Evolutionary conservation across 2,329 filamentous ascomycete genomes (phyloP).

Genomic region (Fusarium mangiferae): DNA sequence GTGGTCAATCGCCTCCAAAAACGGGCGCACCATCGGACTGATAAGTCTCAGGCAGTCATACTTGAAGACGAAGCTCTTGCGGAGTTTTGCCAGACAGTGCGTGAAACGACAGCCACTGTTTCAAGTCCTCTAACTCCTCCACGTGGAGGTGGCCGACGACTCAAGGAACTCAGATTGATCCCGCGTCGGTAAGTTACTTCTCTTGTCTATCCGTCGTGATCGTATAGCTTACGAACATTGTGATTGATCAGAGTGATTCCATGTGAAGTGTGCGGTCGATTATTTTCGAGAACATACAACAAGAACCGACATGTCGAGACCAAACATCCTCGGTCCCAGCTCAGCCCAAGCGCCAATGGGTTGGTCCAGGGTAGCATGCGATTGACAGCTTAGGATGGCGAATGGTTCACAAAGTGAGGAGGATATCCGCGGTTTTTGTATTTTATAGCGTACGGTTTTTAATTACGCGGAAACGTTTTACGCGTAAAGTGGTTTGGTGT

Average conservation of each 20-base stretch:
- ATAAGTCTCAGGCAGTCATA: background rate
- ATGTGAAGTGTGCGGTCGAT: background rate
- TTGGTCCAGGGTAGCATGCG: background rate
- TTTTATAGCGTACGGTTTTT: accelerated
- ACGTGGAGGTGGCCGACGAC: no score
- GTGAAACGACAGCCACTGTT: background rate
- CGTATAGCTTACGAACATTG: no score
- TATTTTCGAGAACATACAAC: background rate
- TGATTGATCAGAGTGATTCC: background rate
- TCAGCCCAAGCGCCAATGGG: accelerated
- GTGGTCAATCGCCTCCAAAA: accelerated
- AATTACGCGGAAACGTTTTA: background rate
- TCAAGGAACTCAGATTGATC: accelerated
- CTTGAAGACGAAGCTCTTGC: background rate
- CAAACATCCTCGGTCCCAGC: background rate
- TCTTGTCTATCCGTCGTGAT: accelerated
- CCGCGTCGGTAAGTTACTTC: accelerated
- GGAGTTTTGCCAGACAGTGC: background rate
- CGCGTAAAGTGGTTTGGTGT: slow-evolving; percentile 70
- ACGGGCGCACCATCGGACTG: accelerated
- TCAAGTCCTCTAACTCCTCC: background rate
- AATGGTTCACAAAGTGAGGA: accelerated
- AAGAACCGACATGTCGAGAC: background rate
- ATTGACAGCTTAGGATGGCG: accelerated
- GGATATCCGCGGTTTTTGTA: accelerated